Evolutionary conservation across 1,284 basidiomycete species (phyloP), one percentile per base, ranked within the genome.

Genomic region (Irpex rosettiformis): DNA sequence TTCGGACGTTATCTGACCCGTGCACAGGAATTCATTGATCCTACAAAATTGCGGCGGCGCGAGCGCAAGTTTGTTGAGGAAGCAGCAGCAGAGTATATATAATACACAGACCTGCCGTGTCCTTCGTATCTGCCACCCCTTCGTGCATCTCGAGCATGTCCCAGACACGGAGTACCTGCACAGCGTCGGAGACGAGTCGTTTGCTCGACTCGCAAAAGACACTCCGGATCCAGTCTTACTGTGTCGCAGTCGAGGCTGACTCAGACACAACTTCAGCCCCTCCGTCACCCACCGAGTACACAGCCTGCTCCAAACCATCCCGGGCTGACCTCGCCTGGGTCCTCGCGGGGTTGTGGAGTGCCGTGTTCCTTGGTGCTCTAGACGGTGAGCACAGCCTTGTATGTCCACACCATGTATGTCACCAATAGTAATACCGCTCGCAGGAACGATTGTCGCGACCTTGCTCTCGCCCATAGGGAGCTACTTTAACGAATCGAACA

Each of bases 391-490:
- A 57, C 55, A 62, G 55, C 43, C 18, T 47, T 10, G 28, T 52
- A 48, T 37, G 52, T 60, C 54, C 56, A 60, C 55, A 52, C 25
- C n/a, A n/a, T n/a, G n/a, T n/a, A n/a, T n/a, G n/a, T n/a, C n/a
- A n/a, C n/a, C n/a, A n/a, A n/a, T n/a, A n/a, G n/a, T n/a, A n/a
- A n/a, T n/a, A n/a, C n/a, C n/a, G n/a, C n/a, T n/a, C n/a, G n/a
- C 54, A 90, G 87, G 87, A 60, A 91, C 88, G 5, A 83, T 91
- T 64, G 88, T 89, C 60, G 91, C 91, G 29, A 92, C 91, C 0
- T 79, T 93, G 51, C 74, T 91, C 58, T 82, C 86, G 22, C 88
- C 90, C 55, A 91, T 93, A 65, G 90, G 90, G 53, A 90, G 86
- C 67, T 80, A 88, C 69, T 91, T 91, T 73, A 79, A 85, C 73